Base-by-base conservation (phyloP, 805 yeast species). In the Candida jianshihensis region DNA sequence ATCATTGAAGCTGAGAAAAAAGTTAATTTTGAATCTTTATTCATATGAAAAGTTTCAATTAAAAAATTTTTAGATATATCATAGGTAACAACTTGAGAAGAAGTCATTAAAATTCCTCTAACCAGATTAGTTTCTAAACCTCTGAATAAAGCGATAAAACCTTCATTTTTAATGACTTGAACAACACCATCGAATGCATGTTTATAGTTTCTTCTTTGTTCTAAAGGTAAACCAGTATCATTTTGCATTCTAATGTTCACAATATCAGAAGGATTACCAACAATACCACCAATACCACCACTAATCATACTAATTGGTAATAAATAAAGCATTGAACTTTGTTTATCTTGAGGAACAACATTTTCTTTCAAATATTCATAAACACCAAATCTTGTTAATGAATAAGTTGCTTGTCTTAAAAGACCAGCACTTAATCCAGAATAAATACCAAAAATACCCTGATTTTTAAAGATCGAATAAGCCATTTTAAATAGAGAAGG, bases 191-290 rank as follows among this genome's bases (percentile, higher is more conserved):
- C 89, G 26, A 86, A 49, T 0, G 92, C 94, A 57, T 87, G 78
- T 34, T 68, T 67, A 56, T 87, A 86, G 53, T 81, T 75, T 56
- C 95, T 71, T 54, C 88, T 71, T 46, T 77, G 68, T 2, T 66
- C 78, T 5, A 59, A 38, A 5, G 88, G 84, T 40, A 83, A 64
- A 0, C 88, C 63, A 6, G 81, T 75, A 53, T 86, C 96, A 56
- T 86, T 86, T 57, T 86, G 96, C 96, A 86, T 86, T 60, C 95
- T 73, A 44, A 86, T 83, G 48, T 86, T 86, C 26, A 84, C 87
- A 12, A 86, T 81, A 54, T 86, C 96, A 1, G 92, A 77, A 4
- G 95, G 95, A 53, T 86, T 86, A 17, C 96, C 96, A 3, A 83
- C 81, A 17, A 85, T 60, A 9, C 95, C 95, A 42, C 96, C 96